Percentiles rank a stretch among this genome's conserved stretches.
These are phyloP conservation scores for Gaeumannomyces sp. DNA, from an alignment of 2,329 filamentous ascomycete genomes.

Conservation along the genomic window DNA sequence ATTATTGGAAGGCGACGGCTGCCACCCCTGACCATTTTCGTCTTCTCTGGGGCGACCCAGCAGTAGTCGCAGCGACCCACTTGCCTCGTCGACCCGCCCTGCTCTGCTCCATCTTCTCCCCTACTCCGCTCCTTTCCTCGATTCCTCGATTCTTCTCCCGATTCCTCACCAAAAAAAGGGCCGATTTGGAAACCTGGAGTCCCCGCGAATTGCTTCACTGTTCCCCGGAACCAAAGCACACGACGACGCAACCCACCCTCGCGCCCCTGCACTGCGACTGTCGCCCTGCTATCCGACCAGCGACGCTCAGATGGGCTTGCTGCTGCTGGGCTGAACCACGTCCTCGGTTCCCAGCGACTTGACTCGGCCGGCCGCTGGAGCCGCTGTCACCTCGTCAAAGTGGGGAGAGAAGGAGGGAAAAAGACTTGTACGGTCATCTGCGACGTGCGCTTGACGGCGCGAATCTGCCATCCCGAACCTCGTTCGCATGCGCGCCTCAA, in stretches of 20 bases:
- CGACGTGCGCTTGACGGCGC: background rate
- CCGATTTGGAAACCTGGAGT: conserved; percentile 23
- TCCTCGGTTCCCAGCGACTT: background rate
- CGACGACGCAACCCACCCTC: background rate
- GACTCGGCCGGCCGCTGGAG: background rate
- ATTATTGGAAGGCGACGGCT: background rate
- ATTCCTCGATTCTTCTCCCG: conserved; percentile 1
- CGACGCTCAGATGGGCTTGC: background rate
- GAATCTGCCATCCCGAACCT: background rate
- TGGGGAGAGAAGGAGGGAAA: background rate
- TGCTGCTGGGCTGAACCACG: background rate
- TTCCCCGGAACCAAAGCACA: conserved; percentile 6
- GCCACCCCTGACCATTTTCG: background rate
- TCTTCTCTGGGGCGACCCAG: background rate
- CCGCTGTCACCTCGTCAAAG: background rate
- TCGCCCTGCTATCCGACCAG: background rate
- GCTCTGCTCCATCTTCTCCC: background rate
- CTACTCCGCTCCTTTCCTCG: background rate
- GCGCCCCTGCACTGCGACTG: background rate
- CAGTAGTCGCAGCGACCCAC: background rate
- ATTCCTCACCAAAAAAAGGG: conserved; percentile 15
- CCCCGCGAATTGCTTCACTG: conserved; percentile 18
- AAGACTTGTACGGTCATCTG: background rate
- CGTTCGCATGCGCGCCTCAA: background rate
- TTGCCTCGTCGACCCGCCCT: background rate